Conservation (phyloP, 2,329 filamentous ascomycete species). For the Colletotrichum horii region DNA sequence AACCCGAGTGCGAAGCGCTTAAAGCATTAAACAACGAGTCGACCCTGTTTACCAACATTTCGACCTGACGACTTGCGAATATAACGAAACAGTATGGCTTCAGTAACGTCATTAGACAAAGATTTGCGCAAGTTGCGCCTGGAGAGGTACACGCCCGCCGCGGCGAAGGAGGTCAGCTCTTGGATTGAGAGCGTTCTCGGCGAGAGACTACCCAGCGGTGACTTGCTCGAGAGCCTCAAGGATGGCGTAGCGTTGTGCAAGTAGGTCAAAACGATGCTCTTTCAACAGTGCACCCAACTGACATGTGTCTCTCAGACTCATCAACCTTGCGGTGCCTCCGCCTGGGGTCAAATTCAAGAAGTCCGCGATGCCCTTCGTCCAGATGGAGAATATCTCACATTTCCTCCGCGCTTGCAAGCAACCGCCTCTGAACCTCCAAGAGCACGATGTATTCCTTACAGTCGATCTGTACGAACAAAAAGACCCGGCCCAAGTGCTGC, state of each 20-base stretch:
- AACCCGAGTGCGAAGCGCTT: not conserved
- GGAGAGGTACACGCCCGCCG: constrained; percentile 89
- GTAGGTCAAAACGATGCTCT: constrained; percentile 52
- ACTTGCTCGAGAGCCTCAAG: constrained; percentile 85
- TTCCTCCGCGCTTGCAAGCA: constrained; percentile 89
- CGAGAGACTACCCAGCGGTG: constrained; percentile 72
- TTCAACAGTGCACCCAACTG: constrained; percentile 22
- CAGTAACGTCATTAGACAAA: constrained; percentile 90
- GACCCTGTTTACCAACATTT: not conserved
- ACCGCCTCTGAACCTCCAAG: constrained; percentile 83
- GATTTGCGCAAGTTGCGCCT: constrained; percentile 93
- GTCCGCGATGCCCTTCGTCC: constrained; percentile 95
- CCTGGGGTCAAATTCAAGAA: constrained; percentile 89
- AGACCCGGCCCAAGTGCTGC: constrained; percentile 93
- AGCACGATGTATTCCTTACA: constrained; percentile 95
- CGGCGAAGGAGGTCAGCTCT: constrained; percentile 80
- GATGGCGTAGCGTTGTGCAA: constrained; percentile 94
- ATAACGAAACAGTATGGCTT: constrained; percentile 70
- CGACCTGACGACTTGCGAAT: not conserved
- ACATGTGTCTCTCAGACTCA: constrained; percentile 60
- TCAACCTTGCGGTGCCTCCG: constrained; percentile 78
- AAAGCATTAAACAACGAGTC: not conserved
- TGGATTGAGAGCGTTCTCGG: constrained; percentile 89
- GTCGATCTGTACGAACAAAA: constrained; percentile 96
- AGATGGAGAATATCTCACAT: constrained; percentile 99